Evolutionary conservation across 2,329 filamentous ascomycete species (phyloP).

Genomic region (Paecilomyces formosus): DNA sequence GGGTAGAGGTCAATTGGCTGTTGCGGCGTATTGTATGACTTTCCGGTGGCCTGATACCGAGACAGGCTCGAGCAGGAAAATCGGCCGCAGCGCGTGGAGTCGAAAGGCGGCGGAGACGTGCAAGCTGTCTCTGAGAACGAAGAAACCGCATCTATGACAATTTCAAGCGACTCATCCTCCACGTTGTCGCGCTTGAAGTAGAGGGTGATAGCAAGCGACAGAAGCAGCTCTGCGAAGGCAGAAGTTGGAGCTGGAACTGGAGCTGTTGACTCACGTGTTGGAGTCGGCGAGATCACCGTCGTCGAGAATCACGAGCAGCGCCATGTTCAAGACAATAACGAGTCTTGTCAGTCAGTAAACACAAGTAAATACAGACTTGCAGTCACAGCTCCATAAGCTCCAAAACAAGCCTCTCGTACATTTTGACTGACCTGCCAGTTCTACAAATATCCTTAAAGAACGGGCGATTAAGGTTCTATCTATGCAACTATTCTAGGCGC

Average conservation of each 20-base stretch:
- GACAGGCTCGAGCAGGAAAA: not conserved
- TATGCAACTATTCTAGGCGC: not conserved
- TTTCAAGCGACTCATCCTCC: not conserved
- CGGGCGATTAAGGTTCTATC: not conserved
- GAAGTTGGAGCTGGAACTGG: not conserved
- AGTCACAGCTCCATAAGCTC: not conserved
- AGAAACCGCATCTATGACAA: not conserved
- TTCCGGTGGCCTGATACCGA: not conserved
- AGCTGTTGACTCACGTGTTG: not conserved
- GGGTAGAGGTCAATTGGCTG: constrained; percentile 2
- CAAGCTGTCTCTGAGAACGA: not conserved
- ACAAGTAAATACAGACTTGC: not conserved
- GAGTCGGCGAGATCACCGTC: not conserved
- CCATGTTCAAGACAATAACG: not conserved
- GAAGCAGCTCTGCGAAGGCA: not conserved
- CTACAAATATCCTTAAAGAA: not conserved
- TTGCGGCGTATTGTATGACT: not conserved
- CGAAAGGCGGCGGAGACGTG: not conserved
- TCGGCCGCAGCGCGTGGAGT: not conserved
- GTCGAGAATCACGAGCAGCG: not conserved
- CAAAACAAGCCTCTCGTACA: not conserved
- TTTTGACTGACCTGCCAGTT: not conserved
- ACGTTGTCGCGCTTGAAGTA: not conserved
- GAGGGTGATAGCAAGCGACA: not conserved
- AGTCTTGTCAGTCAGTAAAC: not conserved